These are phyloP conservation scores for Tetrastigma voinierianum DNA, from an alignment of 164 flowering plant species.

Conservation along the genomic window DNA sequence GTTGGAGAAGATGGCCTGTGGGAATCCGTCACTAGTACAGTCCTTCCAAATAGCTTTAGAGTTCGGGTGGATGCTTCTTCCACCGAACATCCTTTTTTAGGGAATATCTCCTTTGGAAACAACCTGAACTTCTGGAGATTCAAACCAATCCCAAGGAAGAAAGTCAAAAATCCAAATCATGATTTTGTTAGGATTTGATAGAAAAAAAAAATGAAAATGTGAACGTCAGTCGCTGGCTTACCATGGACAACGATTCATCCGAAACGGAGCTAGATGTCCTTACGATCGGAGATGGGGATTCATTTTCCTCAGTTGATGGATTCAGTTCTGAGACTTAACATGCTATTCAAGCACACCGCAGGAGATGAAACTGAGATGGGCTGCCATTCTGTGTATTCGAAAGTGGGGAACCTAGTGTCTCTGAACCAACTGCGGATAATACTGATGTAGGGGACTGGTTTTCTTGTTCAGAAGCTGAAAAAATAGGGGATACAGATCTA, in stretches of 20 bases:
- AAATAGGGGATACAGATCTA: conserved; percentile 38
- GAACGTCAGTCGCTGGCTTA: conserved; percentile 8
- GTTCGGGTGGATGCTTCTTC: conserved; percentile 33
- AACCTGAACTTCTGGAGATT: conserved; percentile 31
- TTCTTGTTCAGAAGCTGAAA: conserved; percentile 38
- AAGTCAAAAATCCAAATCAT: background rate
- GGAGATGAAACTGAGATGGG: conserved; percentile 35
- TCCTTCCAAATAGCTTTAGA: conserved; percentile 73
- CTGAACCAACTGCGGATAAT: conserved; percentile 23
- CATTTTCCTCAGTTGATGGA: conserved; percentile 22
- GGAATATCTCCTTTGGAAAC: conserved; percentile 15
- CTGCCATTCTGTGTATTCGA: conserved; percentile 16
- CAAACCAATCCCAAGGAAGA: background rate
- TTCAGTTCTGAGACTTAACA: conserved; percentile 7
- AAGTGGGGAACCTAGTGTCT: conserved; percentile 17
- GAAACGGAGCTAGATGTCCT: conserved; percentile 13
- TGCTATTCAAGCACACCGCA: conserved; percentile 9
- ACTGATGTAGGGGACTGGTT: conserved; percentile 39
- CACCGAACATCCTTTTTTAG: conserved; percentile 17
- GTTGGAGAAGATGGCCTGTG: conserved; percentile 28
- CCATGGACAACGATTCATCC: conserved; percentile 32
- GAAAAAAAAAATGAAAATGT: too few species aligned
- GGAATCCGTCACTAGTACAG: conserved; percentile 46
- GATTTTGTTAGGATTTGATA: background rate
- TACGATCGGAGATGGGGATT: conserved; percentile 17